Evolutionary conservation across 2,329 filamentous ascomycete species (phyloP).

Genomic region (Beauveria scarabaeidicola): DNA sequence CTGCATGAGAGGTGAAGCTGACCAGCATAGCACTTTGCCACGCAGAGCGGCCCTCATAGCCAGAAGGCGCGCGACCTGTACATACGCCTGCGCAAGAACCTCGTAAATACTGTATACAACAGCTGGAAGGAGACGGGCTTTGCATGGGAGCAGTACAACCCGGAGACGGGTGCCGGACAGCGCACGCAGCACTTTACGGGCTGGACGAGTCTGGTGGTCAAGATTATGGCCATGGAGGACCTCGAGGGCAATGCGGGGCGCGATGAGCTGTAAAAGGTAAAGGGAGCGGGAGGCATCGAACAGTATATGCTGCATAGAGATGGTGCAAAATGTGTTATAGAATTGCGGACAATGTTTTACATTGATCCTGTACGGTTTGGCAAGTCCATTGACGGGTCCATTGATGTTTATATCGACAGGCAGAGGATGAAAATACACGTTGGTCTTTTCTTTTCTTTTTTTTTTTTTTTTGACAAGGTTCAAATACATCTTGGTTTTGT

Average conservation of each 20-base stretch:
- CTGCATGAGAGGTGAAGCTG: neutral
- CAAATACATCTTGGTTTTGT: neutral
- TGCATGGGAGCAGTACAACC: conserved; percentile 97
- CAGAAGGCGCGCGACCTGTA: conserved; percentile 66
- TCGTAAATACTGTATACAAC: conserved; percentile 81
- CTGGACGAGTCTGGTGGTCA: conserved; percentile 97
- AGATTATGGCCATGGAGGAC: conserved; percentile 93
- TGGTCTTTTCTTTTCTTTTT: too few relatives aligned
- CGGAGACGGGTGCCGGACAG: conserved; percentile 86
- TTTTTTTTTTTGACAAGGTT: neutral
- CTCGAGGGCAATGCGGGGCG: conserved; percentile 29
- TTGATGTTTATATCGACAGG: neutral
- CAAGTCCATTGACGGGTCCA: too few relatives aligned
- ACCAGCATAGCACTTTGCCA: conserved; percentile 52
- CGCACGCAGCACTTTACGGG: conserved; percentile 96
- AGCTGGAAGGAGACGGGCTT: conserved; percentile 89
- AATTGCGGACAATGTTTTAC: neutral
- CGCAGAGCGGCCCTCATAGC: conserved; percentile 57
- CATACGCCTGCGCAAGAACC: conserved; percentile 65
- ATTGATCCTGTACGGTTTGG: too few relatives aligned
- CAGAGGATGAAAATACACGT: neutral
- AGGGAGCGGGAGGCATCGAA: conserved; percentile 6
- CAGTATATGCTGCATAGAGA: conserved; percentile 11
- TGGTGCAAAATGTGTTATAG: neutral
- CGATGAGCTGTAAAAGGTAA: conserved; percentile 38